A percentile compares a stretch with the other conserved stretches of the same genome.
Evolutionary conservation across 441 rosid genomes (phyloP).

Genomic region (Pelargonium myrrhifolium): DNA sequence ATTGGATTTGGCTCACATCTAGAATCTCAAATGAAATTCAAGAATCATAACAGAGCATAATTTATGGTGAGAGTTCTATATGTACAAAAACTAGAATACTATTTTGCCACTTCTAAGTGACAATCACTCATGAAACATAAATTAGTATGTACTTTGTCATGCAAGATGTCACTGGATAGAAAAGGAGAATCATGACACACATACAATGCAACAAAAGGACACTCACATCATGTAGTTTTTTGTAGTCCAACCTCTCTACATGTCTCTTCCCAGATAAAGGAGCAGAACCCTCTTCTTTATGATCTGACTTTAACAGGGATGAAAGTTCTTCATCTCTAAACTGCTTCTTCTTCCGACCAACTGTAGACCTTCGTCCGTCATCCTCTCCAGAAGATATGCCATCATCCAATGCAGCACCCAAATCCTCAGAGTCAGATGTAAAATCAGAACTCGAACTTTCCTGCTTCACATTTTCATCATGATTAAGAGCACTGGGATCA

Average conservation of each 20-base stretch:
- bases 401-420: slow-evolving; percentile 26
- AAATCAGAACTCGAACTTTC: slow-evolving; percentile 72
- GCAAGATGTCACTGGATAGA: not conserved
- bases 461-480: slow-evolving; percentile 32
- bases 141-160: not conserved
- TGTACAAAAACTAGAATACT: too few relatives aligned
- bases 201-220: slow-evolving; percentile 8
- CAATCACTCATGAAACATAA: too few relatives aligned
- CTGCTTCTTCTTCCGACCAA: slow-evolving; percentile 22
- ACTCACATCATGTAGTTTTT: slow-evolving; percentile 81
- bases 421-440: slow-evolving; percentile 74
- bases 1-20: too few relatives aligned
- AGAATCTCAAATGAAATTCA: too few relatives aligned
- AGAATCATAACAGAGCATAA: too few relatives aligned
- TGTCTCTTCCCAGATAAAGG: slow-evolving; percentile 45
- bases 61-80: too few relatives aligned
- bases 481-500: slow-evolving; percentile 55
- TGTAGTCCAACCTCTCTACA: slow-evolving; percentile 78
- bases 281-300: slow-evolving; percentile 30
- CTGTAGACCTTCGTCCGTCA: slow-evolving; percentile 23
- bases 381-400: slow-evolving; percentile 30
- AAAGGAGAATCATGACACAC: not conserved
- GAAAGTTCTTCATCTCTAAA: slow-evolving; percentile 25
- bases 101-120: too few relatives aligned
- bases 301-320: slow-evolving; percentile 32